phyloP scores from a whole-genome alignment of 495 filamentous ascomycete species.

The Schizothecium vesticola region DNA sequence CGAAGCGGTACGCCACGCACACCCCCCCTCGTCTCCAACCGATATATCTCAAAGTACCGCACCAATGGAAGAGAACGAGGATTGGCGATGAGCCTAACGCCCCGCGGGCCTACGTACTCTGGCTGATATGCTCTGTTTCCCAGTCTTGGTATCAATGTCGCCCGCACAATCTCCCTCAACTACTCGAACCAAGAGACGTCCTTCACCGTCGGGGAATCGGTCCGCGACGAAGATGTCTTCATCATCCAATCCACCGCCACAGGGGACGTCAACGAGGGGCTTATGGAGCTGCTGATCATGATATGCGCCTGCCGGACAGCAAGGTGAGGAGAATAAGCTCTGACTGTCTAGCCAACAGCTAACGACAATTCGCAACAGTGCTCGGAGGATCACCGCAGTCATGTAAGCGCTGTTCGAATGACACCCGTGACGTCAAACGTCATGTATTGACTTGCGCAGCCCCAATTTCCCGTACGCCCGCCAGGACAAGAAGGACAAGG shows the following conservation, averaged over 20 bases:
- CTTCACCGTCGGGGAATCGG: slow-evolving; percentile 93
- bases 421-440: neutral
- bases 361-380: slow-evolving; percentile 17
- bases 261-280: slow-evolving; percentile 94
- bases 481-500: slow-evolving; percentile 98
- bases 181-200: slow-evolving; percentile 98
- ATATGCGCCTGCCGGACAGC: slow-evolving; percentile 98
- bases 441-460: slow-evolving; percentile 78
- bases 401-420: slow-evolving; percentile 21
- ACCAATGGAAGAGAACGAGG: neutral
- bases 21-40: neutral
- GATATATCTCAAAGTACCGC: neutral
- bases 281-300: slow-evolving; percentile 99
- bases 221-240: slow-evolving; percentile 97
- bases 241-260: slow-evolving; percentile 93
- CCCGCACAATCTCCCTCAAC: slow-evolving; percentile 88
- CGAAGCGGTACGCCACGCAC: slow-evolving; percentile 64
- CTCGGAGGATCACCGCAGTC: slow-evolving; percentile 33
- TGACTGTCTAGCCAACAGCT: slow-evolving; percentile 3
- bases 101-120: neutral
- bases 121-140: neutral
- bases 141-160: slow-evolving; percentile 92
- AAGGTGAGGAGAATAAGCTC: slow-evolving; percentile 15
- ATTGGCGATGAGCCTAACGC: neutral
- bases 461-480: slow-evolving; percentile 99